phyloP scores from a whole-genome alignment of 2,329 filamentous ascomycete genomes.

The Blastomyces parvus region DNA sequence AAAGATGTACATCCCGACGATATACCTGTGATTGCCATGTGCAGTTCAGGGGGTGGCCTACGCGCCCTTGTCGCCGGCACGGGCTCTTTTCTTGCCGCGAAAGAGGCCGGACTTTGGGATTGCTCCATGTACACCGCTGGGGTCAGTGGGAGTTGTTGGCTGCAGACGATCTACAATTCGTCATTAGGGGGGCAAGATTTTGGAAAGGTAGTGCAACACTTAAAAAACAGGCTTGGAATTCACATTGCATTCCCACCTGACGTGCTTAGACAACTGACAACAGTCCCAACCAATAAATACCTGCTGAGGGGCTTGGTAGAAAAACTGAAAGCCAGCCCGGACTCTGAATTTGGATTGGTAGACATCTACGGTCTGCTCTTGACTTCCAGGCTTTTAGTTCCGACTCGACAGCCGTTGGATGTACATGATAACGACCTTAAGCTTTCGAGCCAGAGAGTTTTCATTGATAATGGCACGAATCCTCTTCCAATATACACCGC shows the following conservation, averaged over 20 bases:
- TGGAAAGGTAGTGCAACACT: constrained; percentile 63
- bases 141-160: constrained; percentile 93
- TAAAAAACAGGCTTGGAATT: constrained; percentile 73
- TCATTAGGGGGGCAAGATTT: constrained; percentile 63
- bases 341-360: constrained; percentile 78
- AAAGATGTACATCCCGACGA: constrained; percentile 83
- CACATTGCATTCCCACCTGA: constrained; percentile 90
- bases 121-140: constrained; percentile 92
- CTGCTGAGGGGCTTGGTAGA: constrained; percentile 82
- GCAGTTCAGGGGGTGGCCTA: constrained; percentile 84
- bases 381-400: constrained; percentile 74
- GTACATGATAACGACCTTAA: constrained; percentile 76
- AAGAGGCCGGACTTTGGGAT: constrained; percentile 83
- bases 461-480: constrained; percentile 65
- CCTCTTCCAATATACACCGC: constrained; percentile 93
- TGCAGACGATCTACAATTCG: constrained; percentile 79
- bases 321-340: constrained; percentile 73
- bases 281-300: constrained; percentile 85
- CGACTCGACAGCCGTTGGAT: constrained; percentile 65
- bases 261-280: constrained; percentile 70
- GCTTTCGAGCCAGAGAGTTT: constrained; percentile 73
- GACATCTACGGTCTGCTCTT: constrained; percentile 86
- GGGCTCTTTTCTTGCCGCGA: constrained; percentile 73
- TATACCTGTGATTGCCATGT: constrained; percentile 86
- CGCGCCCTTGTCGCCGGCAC: constrained; percentile 83